A percentile compares a stretch with the other conserved stretches of the same genome.
Conservation (phyloP, 73 alveolate genomes). For the Uronychia binucleata region DNA sequence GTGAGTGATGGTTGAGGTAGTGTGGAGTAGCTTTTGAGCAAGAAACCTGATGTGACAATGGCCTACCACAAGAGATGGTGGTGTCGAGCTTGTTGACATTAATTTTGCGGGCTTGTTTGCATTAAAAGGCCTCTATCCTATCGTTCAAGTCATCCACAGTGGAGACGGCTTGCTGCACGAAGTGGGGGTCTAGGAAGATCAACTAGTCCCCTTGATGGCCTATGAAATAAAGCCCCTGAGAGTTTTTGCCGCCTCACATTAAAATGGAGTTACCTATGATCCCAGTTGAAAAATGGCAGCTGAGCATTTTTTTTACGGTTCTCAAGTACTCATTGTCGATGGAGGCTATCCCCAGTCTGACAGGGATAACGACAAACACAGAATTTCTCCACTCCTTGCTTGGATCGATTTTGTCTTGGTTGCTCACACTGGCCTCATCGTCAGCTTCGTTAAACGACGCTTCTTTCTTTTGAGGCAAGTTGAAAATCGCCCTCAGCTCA, state of each 20-base stretch:
- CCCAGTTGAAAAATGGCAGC: slow-evolving; percentile 10
- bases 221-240: slow-evolving; percentile 28
- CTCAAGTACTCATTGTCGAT: slow-evolving; percentile 17
- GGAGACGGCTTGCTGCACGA: neutral
- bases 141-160: neutral
- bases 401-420: neutral
- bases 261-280: neutral
- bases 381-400: slow-evolving; percentile 21
- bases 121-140: neutral
- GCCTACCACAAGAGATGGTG: neutral
- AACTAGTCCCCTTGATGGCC: slow-evolving; percentile 13
- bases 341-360: slow-evolving; percentile 24
- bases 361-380: slow-evolving; percentile 24
- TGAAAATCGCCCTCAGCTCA: neutral
- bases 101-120: neutral
- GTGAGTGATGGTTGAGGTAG: no score
- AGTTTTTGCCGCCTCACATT: slow-evolving; percentile 17
- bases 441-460: no score
- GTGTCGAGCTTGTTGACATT: neutral
- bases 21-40: neutral
- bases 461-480: no score
- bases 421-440: no score
- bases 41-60: neutral
- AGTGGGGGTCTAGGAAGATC: slow-evolving; percentile 43
- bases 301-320: slow-evolving; percentile 2